phyloP scores from a whole-genome alignment of 2,329 filamentous ascomycete species.

The Fusarium sp. region DNA sequence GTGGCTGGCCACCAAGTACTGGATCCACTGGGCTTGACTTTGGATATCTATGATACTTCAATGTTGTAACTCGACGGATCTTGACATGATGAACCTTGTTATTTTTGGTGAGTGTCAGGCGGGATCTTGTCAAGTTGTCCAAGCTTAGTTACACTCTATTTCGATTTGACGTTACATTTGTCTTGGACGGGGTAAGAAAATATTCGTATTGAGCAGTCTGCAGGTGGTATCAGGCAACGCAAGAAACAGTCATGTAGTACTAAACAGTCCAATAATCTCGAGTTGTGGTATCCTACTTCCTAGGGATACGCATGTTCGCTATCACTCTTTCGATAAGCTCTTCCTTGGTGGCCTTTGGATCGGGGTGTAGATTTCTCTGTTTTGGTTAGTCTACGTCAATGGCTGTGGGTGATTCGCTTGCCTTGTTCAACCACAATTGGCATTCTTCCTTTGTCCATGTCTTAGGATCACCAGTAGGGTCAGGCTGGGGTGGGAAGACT shows the following conservation, averaged over 20 bases:
- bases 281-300: slow-evolving; percentile 31
- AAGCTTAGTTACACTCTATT: neutral
- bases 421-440: slow-evolving; percentile 80
- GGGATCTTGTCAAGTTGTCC: neutral
- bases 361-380: slow-evolving; percentile 59
- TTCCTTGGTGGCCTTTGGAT: slow-evolving; percentile 54
- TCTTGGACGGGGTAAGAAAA: neutral
- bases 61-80: neutral
- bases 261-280: neutral
- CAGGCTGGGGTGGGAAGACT: slow-evolving; percentile 77
- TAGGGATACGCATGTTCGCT: slow-evolving; percentile 57
- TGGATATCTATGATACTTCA: slow-evolving; percentile 16
- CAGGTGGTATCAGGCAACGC: slow-evolving; percentile 13
- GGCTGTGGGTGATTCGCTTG: slow-evolving; percentile 51
- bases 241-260: neutral
- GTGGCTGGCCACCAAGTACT: slow-evolving; percentile 20
- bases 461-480: slow-evolving; percentile 78
- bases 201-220: neutral
- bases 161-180: neutral
- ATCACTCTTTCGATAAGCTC: slow-evolving; percentile 57
- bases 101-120: neutral
- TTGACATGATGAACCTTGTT: neutral
- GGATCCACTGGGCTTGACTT: slow-evolving; percentile 24
- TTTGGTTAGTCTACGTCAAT: neutral
- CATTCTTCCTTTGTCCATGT: slow-evolving; percentile 84